phyloP scores from a whole-genome alignment of 1,139 yeast species.

The Blastobotrys serpentis region DNA sequence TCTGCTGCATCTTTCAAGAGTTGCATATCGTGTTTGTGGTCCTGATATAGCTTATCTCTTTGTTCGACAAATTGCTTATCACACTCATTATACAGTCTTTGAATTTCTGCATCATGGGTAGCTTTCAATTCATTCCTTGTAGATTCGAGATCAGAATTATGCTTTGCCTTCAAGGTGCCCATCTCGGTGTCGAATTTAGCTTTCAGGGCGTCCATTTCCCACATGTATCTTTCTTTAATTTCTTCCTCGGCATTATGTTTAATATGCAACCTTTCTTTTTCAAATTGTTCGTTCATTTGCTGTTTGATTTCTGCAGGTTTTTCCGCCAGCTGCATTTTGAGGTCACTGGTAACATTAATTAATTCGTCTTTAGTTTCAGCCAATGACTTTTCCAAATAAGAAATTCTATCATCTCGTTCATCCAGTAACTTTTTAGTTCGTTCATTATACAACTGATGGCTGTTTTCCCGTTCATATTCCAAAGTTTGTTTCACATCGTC shows the following conservation, averaged over 20 bases:
- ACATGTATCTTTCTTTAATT: neutral
- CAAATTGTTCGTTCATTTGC: conserved; percentile 11
- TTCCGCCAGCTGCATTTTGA: conserved; percentile 30
- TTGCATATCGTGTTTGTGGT: conserved; percentile 15
- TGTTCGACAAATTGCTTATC: conserved; percentile 21
- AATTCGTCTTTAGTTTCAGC: conserved; percentile 8
- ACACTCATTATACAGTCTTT: conserved; percentile 28
- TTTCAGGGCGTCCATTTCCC: conserved; percentile 12
- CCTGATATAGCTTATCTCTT: conserved; percentile 21
- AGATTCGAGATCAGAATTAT: conserved; percentile 11
- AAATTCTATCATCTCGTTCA: conserved; percentile 6
- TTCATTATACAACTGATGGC: conserved; percentile 11
- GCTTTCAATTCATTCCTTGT: neutral
- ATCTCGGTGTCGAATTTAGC: conserved; percentile 12
- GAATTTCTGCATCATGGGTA: conserved; percentile 22
- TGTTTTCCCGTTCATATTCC: conserved; percentile 24
- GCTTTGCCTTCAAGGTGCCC: neutral
- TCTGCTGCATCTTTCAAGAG: conserved; percentile 5
- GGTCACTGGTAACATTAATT: conserved; percentile 32
- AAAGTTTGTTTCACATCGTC: conserved; percentile 27
- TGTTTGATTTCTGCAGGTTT: conserved; percentile 28
- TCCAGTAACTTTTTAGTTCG: conserved; percentile 2
- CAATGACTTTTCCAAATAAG: conserved; percentile 3
- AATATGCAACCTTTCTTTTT: conserved; percentile 24
- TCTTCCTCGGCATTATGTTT: conserved; percentile 28